Percentiles rank a stretch among this genome's conserved stretches.
phyloP scores from a whole-genome alignment of 1,284 basidiomycete species.

The Heterobasidion irregulare region DNA sequence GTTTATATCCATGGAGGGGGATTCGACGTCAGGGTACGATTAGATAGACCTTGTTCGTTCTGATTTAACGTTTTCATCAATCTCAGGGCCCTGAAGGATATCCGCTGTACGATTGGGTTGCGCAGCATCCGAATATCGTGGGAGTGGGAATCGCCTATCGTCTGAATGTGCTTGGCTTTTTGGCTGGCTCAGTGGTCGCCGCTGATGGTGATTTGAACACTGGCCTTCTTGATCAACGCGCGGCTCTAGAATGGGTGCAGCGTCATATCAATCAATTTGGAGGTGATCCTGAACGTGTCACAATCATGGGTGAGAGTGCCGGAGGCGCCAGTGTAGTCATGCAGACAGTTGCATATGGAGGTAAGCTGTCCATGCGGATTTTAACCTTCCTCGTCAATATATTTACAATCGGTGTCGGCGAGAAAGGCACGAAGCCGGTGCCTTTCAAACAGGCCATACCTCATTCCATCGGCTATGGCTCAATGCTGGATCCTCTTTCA shows the following conservation, averaged over 20 bases:
- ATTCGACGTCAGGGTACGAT: constrained; percentile 24
- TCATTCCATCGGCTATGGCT: constrained; percentile 36
- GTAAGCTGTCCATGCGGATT: constrained; percentile 13
- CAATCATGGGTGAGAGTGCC: constrained; percentile 37
- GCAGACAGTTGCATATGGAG: constrained; percentile 34
- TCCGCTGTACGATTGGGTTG: constrained; percentile 39
- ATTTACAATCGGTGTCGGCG: too few relatives aligned
- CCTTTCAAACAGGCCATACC: constrained; percentile 31
- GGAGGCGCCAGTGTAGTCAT: constrained; percentile 35
- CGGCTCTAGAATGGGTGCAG: constrained; percentile 38
- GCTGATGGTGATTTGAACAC: constrained; percentile 28
- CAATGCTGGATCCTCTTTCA: constrained; percentile 19
- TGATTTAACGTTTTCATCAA: too few relatives aligned
- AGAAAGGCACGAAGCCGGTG: constrained; percentile 23
- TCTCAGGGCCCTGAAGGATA: background rate
- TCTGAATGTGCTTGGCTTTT: constrained; percentile 46
- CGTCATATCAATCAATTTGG: constrained; percentile 33
- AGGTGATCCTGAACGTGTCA: constrained; percentile 30
- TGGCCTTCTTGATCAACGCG: constrained; percentile 38
- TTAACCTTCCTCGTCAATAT: too few relatives aligned
- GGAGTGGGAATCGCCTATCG: constrained; percentile 48
- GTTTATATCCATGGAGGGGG: constrained; percentile 41
- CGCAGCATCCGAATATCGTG: constrained; percentile 38
- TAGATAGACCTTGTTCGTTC: too few relatives aligned
- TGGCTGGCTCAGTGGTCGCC: constrained; percentile 22